Evolutionary conservation across 176 grass and related monocot species (phyloP).

Genomic region (Bromus sterilis): DNA sequence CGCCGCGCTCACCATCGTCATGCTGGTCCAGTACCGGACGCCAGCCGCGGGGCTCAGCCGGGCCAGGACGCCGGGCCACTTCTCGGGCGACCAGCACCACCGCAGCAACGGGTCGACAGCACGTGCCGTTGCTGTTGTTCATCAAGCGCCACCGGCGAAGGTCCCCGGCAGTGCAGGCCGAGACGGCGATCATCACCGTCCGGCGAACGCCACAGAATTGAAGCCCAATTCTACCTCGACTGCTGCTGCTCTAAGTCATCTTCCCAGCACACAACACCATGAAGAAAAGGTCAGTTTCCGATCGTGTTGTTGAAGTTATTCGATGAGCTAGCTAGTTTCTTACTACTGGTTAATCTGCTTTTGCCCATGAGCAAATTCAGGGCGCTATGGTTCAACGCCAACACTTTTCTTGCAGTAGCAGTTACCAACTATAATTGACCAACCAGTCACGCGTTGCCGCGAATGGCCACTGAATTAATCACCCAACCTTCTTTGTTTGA

Average conservation of each 20-base stretch:
- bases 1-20: constrained; percentile 19
- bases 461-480: background rate
- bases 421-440: background rate
- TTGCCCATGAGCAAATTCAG: background rate
- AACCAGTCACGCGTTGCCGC: background rate
- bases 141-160: background rate
- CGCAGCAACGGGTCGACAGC: background rate
- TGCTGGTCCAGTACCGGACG: constrained; percentile 25
- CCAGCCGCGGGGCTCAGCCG: constrained; percentile 6
- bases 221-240: background rate
- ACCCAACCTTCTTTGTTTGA: background rate
- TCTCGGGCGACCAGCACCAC: background rate
- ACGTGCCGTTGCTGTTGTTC: background rate
- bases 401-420: background rate
- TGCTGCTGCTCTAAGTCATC: background rate
- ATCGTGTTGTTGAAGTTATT: background rate
- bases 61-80: background rate
- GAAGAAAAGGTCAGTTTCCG: background rate
- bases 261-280: background rate
- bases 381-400: background rate
- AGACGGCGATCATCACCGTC: background rate
- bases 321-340: background rate
- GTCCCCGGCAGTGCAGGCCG: background rate
- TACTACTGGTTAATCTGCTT: background rate
- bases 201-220: background rate